Evolutionary conservation across 2,329 filamentous ascomycete species (phyloP).

Genomic region (Hymenoscyphus scutula): DNA sequence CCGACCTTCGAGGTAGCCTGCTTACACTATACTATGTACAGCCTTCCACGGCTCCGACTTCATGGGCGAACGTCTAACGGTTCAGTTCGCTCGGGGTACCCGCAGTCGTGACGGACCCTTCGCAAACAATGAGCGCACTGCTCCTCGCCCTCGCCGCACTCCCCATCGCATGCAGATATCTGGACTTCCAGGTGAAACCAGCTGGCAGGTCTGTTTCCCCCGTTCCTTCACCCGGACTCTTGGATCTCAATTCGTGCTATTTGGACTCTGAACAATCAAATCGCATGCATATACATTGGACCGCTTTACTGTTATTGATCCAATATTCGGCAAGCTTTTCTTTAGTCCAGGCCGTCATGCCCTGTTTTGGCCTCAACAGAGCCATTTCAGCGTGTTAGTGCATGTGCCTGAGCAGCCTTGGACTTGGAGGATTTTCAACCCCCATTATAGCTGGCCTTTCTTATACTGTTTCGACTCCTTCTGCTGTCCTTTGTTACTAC

Average conservation of each 20-base stretch:
- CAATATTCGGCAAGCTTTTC: slow-evolving; percentile 27
- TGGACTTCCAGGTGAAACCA: slow-evolving; percentile 96
- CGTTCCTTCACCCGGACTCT: slow-evolving; percentile 50
- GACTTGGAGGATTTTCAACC: slow-evolving; percentile 31
- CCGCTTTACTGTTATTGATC: slow-evolving; percentile 33
- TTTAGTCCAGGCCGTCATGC: slow-evolving; percentile 35
- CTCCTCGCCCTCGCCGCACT: slow-evolving; percentile 85
- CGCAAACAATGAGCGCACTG: slow-evolving; percentile 59
- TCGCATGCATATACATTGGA: slow-evolving; percentile 31
- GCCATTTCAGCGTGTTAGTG: slow-evolving; percentile 35
- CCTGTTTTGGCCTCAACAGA: slow-evolving; percentile 26
- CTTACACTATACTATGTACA: slow-evolving; percentile 34
- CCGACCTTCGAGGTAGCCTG: background rate
- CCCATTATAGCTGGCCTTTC: slow-evolving; percentile 32
- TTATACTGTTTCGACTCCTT: slow-evolving; percentile 35
- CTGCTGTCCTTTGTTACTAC: slow-evolving; percentile 32
- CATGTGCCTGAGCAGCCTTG: slow-evolving; percentile 36
- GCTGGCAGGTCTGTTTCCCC: slow-evolving; percentile 98
- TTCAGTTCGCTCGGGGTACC: slow-evolving; percentile 94
- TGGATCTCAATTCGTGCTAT: slow-evolving; percentile 38
- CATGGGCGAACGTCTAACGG: slow-evolving; percentile 95
- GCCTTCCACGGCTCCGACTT: slow-evolving; percentile 89
- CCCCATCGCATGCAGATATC: slow-evolving; percentile 96
- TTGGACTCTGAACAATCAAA: slow-evolving; percentile 36
- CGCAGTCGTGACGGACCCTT: slow-evolving; percentile 62